These are phyloP conservation scores for Phlyctochytrium planicorne DNA, from an alignment of 192 early-diverging fungal species.

Conservation along the genomic window DNA sequence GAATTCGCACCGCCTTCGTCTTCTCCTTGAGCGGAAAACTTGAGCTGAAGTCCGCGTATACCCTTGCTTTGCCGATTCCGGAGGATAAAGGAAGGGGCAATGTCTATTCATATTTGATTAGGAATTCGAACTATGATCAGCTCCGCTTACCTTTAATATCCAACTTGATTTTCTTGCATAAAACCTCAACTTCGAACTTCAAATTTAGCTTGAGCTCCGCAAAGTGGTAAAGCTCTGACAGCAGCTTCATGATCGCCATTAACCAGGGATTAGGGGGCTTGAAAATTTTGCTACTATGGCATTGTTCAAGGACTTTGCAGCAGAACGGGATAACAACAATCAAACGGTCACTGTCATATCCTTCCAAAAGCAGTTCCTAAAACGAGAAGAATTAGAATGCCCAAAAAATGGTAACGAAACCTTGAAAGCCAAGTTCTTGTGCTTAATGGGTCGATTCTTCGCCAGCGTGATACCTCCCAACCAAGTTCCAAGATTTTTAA, in stretches of 20 bases:
- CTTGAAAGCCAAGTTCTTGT: slow-evolving; percentile 95
- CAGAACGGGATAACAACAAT: slow-evolving; percentile 98
- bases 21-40: no score
- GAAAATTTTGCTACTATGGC: slow-evolving; percentile 81
- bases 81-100: slow-evolving; percentile 64
- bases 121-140: neutral
- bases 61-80: slow-evolving; percentile 55
- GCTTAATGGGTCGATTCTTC: slow-evolving; percentile 92
- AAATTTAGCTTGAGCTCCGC: slow-evolving; percentile 93
- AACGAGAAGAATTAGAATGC: slow-evolving; percentile 15
- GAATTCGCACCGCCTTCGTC: no score
- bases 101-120: slow-evolving; percentile 37
- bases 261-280: slow-evolving; percentile 97
- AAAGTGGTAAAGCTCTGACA: slow-evolving; percentile 90
- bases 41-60: no score
- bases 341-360: slow-evolving; percentile 79
- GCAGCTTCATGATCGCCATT: slow-evolving; percentile 88
- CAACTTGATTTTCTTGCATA: slow-evolving; percentile 83
- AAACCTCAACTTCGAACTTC: slow-evolving; percentile 97
- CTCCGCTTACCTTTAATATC: slow-evolving; percentile 65
- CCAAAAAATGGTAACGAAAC: slow-evolving; percentile 31
- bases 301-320: slow-evolving; percentile 95
- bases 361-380: slow-evolving; percentile 86
- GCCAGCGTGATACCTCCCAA: slow-evolving; percentile 95
- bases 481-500: slow-evolving; percentile 98